A percentile compares a stretch with the other conserved stretches of the same genome.
Evolutionary conservation across 345 rosid genomes (phyloP).

Genomic region (Arabidopsis suecica): DNA sequence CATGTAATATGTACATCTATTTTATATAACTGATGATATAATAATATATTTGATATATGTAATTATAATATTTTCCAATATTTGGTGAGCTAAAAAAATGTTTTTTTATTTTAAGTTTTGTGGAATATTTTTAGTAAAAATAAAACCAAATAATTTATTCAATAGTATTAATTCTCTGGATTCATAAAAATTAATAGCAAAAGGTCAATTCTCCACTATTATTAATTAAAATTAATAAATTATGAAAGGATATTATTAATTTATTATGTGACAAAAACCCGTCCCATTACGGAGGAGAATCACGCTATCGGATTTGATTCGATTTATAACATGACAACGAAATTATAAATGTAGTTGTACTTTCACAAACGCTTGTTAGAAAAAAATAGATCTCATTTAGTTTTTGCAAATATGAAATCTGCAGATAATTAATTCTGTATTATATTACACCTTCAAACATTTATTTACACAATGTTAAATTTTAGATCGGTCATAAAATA

Average conservation of each 20-base stretch:
- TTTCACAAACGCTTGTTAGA: neutral
- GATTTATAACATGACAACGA: neutral
- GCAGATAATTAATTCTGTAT: neutral
- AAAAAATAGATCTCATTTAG: neutral
- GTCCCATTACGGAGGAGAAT: neutral
- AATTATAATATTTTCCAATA: too few species aligned
- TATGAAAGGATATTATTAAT: neutral
- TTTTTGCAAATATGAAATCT: neutral
- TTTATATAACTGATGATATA: too few species aligned
- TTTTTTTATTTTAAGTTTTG: too few species aligned
- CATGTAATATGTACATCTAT: too few species aligned
- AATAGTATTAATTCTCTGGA: neutral
- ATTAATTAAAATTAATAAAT: too few species aligned
- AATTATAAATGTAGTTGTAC: neutral
- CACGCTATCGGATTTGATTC: neutral
- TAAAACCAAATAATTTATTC: neutral
- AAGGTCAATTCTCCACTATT: neutral
- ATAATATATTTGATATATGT: too few species aligned
- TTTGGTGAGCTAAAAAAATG: too few species aligned
- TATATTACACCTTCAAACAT: neutral
- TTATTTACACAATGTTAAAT: conserved; percentile 23
- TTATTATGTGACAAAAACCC: neutral
- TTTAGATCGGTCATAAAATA: neutral
- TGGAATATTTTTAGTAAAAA: too few species aligned
- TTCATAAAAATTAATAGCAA: neutral